These are phyloP conservation scores for Diophrys appendiculata DNA, from an alignment of 73 alveolate genomes.

Conservation along the genomic window DNA sequence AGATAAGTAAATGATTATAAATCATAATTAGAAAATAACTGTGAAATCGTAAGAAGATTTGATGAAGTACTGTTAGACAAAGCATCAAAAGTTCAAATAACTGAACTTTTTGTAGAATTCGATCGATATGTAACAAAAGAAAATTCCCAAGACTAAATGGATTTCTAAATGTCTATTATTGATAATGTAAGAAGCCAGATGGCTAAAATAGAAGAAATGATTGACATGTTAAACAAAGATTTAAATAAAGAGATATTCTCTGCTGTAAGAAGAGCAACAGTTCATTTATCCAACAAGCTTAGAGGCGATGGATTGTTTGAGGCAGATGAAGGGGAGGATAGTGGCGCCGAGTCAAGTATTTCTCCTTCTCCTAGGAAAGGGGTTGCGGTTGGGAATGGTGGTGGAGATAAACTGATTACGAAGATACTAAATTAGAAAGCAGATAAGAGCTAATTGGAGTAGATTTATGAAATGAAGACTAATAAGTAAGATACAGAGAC, in stretches of 20 bases:
- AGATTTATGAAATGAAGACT: too few species aligned
- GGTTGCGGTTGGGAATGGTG: too few species aligned
- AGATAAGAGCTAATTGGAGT: too few species aligned
- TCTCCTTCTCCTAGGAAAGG: too few species aligned
- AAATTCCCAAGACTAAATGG: neutral
- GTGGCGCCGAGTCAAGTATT: too few species aligned
- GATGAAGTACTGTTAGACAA: constrained; percentile 10
- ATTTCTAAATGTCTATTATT: neutral
- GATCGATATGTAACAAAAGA: neutral
- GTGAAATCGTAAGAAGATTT: constrained; percentile 3
- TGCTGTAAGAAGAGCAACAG: constrained; percentile 57
- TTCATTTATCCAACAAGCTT: constrained; percentile 39
- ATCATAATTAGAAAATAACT: neutral
- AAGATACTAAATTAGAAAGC: too few species aligned
- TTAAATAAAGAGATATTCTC: constrained; percentile 40
- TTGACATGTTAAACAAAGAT: constrained; percentile 9
- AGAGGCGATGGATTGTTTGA: too few species aligned
- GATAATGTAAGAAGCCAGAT: neutral
- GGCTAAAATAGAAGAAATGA: neutral
- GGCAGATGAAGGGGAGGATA: too few species aligned
- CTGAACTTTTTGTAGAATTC: neutral
- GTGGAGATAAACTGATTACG: too few species aligned
- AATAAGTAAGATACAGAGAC: too few species aligned
- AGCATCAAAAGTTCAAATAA: constrained; percentile 3
- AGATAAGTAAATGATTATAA: neutral